These are phyloP conservation scores for Wickerhamiella infanticola DNA, from an alignment of 1,139 yeast genomes.

Conservation along the genomic window DNA sequence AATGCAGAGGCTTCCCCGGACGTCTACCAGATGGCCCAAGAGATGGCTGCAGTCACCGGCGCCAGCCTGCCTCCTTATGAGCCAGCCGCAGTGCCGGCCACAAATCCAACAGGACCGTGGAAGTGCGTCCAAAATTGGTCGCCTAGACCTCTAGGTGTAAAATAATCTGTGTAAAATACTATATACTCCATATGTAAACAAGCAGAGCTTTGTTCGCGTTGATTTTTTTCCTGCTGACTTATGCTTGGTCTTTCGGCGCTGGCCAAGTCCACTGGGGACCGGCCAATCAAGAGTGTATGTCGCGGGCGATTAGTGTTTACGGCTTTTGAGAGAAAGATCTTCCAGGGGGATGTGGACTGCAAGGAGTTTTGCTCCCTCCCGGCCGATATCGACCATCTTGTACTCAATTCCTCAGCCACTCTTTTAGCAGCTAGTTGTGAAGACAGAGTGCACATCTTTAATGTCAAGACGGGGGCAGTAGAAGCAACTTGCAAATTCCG, in stretches of 20 bases:
- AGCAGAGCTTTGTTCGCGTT: background rate
- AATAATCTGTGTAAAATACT: background rate
- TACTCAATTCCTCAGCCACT: conserved; percentile 28
- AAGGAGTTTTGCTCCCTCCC: conserved; percentile 19
- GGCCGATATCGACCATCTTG: conserved; percentile 19
- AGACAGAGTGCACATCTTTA: conserved; percentile 19
- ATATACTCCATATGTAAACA: too few species aligned
- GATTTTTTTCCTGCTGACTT: background rate
- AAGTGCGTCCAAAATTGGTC: background rate
- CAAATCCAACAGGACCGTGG: background rate
- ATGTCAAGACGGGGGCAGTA: background rate
- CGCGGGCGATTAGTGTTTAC: background rate
- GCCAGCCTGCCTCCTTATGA: conserved; percentile 4
- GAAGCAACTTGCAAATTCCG: conserved; percentile 1
- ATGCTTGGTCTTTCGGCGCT: background rate
- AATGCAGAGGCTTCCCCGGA: background rate
- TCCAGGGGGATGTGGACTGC: background rate
- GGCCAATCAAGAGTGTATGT: background rate
- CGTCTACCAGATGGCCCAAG: conserved; percentile 6
- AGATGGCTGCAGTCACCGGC: conserved; percentile 13
- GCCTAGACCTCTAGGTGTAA: conserved; percentile 2
- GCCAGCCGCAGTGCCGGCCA: background rate
- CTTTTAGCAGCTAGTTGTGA: conserved; percentile 29
- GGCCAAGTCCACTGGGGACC: background rate
- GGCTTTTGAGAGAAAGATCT: background rate